Evolutionary conservation across 495 filamentous ascomycete genomes (phyloP), one percentile per base, ranked within the genome.

Genomic region (Annulohypoxylon bovei): DNA sequence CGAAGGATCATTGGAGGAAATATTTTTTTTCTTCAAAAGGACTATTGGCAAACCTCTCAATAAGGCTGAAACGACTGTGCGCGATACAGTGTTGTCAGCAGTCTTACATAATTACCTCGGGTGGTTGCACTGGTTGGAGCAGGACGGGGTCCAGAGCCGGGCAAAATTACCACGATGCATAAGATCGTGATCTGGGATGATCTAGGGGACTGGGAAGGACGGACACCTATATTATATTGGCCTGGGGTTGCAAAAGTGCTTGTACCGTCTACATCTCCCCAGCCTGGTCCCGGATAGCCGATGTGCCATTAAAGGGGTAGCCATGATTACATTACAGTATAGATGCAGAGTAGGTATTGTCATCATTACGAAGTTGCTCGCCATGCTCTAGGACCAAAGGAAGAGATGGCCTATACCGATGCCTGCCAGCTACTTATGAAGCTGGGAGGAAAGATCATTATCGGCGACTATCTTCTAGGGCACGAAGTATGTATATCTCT

Each of bases 121-220:
- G 18, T 39, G 62, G 54, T 61, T 50, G 49, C 50, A 68, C 65
- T 27, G 33, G 42, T 44, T 52, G 18, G 64, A 44, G 35, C 8
- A 35, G 33, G 20, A 40, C 2, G 23, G 58, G 52, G 28, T n/a
- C 16, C 1, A 58, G 52, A 72, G 70, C 62, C 46, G 54, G 56
- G 47, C 39, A 49, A 37, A 62, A 39, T 47, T 27, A 68, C 57
- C 16, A 62, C 60, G 70, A 72, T 64, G 70, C 70, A 72, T 68
- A 61, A 65, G 70, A 72, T 72, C 70, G 65, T 64, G 70, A 72
- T 72, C 70, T 68, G 18, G 60, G 54, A 44, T 59, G 44, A 60
- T 67, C 47, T 49, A 33, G 42, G 42, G 37, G 52, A 40, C 40
- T 56, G 37, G 62, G 28, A 47, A 27, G 25, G 18, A 42, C 20